These are phyloP conservation scores for Rhodotorula sp. DNA, from an alignment of 1,284 basidiomycete species.

Conservation along the genomic window DNA sequence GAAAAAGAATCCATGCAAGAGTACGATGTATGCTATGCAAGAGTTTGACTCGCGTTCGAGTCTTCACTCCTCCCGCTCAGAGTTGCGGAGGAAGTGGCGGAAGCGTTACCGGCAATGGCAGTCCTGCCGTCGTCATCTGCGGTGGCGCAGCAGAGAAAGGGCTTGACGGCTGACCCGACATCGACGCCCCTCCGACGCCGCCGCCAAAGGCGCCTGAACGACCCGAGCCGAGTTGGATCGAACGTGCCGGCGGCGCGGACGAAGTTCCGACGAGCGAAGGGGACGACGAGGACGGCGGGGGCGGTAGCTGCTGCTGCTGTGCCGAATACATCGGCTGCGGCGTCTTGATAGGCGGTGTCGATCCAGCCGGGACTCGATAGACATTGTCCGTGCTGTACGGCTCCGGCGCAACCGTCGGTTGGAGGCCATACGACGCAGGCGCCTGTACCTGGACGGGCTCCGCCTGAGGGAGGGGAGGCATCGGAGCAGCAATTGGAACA, in stretches of 20 bases:
- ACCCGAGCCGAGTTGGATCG: neutral
- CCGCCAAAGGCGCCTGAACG: neutral
- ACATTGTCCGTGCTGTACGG: neutral
- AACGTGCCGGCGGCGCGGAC: constrained; percentile 1
- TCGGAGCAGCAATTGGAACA: neutral
- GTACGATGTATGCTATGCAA: neutral
- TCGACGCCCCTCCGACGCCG: neutral
- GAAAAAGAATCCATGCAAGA: neutral
- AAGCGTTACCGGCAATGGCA: neutral
- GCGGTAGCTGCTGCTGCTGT: neutral
- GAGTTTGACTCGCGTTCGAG: too few relatives aligned
- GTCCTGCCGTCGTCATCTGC: neutral
- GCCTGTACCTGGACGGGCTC: neutral
- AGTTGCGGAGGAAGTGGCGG: neutral
- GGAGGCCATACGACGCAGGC: neutral
- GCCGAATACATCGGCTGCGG: neutral
- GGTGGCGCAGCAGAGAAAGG: neutral
- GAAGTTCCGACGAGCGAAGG: neutral
- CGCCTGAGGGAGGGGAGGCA: too few relatives aligned
- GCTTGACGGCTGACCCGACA: neutral
- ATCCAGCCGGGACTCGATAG: neutral
- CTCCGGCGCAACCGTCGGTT: neutral
- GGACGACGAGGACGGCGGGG: neutral
- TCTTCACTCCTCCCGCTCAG: too few relatives aligned
- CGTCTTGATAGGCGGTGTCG: neutral